Base-by-base conservation (phyloP, 129 eudicot species). In the Centella asiatica region DNA sequence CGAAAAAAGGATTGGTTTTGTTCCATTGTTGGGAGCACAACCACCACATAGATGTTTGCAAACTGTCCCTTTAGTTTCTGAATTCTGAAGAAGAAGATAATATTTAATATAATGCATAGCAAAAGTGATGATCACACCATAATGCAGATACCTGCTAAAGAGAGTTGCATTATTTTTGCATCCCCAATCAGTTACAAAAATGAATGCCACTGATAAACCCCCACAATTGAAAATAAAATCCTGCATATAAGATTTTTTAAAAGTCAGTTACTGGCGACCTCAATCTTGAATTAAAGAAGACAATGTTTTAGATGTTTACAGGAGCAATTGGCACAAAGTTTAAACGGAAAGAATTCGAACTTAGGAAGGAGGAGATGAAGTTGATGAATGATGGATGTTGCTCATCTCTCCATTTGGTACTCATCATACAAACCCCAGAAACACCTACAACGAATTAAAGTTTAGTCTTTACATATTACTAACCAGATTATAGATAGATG, bases 201-300 rank as follows among this genome's bases (percentile, higher is more conserved):
- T 70, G 77, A 88, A 93, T 62, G 96, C 99, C 59, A 85, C 76
- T 9, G 99, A 93, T 31, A 82, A 42, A 26, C 96, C 99, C 18
- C 99, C 99, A 62, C 93, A 87, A 69, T 88, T 93, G 65, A 93
- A 88, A 51, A 93, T 93, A 64, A 88, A 80, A 77, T 88, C 99
- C 99, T 93, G 54, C 75, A 70, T 42, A 31, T 31, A 28, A n/a
- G 64, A 50, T 24, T 18, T 65, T 9, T n/a, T 44, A 23, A 45
- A 72, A 15, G 24, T 36, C 31, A 53, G 25, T 55, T 14, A 33
- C 57, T 34, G 24, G 25, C 46, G 6, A 15, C 20, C 44, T 47
- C 2, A 59, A 23, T 20, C 31, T 25, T 42, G 51, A 33, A 31
- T 44, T 32, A 34, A 28, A 17, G 2, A 34, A 15, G 70, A 39